phyloP scores from a whole-genome alignment of 2,329 filamentous ascomycete species.

The Albifimbria verrucaria region DNA sequence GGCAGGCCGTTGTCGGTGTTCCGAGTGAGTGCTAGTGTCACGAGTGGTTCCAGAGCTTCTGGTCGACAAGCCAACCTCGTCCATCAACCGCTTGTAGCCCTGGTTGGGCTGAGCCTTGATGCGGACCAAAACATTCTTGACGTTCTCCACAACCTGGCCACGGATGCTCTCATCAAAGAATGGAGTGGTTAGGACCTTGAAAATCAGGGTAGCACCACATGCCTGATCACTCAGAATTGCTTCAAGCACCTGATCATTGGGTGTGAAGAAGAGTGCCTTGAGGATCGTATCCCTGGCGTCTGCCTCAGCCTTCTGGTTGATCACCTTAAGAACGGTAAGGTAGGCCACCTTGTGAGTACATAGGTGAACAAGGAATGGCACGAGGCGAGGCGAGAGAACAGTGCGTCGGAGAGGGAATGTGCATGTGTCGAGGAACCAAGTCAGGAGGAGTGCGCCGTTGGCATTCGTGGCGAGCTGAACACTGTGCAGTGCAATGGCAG shows the following conservation, averaged over 20 bases:
- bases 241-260: constrained; percentile 81
- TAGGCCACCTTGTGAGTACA: constrained; percentile 99
- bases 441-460: constrained; percentile 89
- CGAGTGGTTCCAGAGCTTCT: constrained; percentile 44
- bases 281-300: constrained; percentile 89
- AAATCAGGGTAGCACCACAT: constrained; percentile 92
- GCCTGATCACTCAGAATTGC: constrained; percentile 88
- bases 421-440: constrained; percentile 98
- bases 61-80: constrained; percentile 88
- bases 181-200: constrained; percentile 96
- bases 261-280: constrained; percentile 87
- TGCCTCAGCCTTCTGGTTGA: constrained; percentile 93
- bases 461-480: constrained; percentile 95
- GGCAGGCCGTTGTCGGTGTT: constrained; percentile 52
- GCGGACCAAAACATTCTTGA: constrained; percentile 81
- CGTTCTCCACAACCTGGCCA: constrained; percentile 83
- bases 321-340: constrained; percentile 93
- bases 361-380: constrained; percentile 88
- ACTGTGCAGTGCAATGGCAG: constrained; percentile 92
- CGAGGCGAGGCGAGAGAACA: constrained; percentile 85
- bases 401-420: constrained; percentile 89
- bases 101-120: constrained; percentile 93
- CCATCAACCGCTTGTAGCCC: constrained; percentile 98
- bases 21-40: constrained; percentile 40
- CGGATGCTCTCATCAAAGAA: constrained; percentile 95